Percentiles rank a stretch among this genome's conserved stretches.
Conservation (phyloP, 2,329 filamentous ascomycete genomes). For the Calonectria honghensis region DNA sequence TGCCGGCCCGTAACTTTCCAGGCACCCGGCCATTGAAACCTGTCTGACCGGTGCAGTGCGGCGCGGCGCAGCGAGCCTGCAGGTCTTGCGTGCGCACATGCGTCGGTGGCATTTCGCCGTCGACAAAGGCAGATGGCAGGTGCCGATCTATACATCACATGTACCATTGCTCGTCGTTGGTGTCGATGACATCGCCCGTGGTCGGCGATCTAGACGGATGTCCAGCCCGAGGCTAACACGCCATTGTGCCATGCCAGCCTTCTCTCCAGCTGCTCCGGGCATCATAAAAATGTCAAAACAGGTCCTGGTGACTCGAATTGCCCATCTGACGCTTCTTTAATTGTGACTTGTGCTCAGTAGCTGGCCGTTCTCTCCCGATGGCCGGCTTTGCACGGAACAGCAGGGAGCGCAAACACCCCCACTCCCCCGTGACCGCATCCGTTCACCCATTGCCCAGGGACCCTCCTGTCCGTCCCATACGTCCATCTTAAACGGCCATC, state of each 20-base stretch:
- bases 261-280: neutral
- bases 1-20: constrained; percentile 18
- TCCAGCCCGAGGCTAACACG: constrained; percentile 6
- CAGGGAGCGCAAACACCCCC: constrained; percentile 36
- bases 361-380: constrained; percentile 52
- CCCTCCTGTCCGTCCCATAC: constrained; percentile 21
- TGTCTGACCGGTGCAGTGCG: constrained; percentile 22
- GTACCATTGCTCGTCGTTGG: neutral
- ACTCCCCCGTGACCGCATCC: constrained; percentile 41
- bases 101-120: constrained; percentile 32
- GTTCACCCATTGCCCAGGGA: constrained; percentile 38
- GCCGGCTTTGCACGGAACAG: constrained; percentile 49
- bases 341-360: constrained; percentile 19
- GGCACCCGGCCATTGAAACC: constrained; percentile 21
- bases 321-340: constrained; percentile 23
- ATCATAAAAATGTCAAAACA: neutral
- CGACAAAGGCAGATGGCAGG: neutral
- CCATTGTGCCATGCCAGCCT: neutral
- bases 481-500: constrained; percentile 18
- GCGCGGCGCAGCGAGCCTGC: constrained; percentile 31
- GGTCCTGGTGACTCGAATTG: constrained; percentile 25
- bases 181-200: neutral
- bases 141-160: constrained; percentile 29
- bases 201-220: neutral
- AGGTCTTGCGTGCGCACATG: constrained; percentile 37